phyloP scores from a whole-genome alignment of 345 rosid genomes.

The Anastatica hierochuntica region DNA sequence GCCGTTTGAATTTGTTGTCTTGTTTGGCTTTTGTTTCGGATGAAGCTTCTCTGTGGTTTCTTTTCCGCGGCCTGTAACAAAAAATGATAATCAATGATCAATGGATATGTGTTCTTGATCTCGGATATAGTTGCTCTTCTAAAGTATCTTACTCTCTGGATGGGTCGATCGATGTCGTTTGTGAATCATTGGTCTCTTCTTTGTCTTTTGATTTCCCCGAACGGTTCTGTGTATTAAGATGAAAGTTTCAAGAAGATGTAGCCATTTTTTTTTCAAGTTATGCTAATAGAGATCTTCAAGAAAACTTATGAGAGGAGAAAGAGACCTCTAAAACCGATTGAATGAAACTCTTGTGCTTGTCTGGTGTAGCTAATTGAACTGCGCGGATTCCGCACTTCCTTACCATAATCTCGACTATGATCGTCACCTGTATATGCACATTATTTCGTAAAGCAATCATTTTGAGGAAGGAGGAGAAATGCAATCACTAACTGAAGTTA shows the following conservation, averaged over 20 bases:
- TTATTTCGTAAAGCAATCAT: neutral
- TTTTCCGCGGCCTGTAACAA: conserved; percentile 15
- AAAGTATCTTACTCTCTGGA: conserved; percentile 22
- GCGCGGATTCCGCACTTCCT: conserved; percentile 80
- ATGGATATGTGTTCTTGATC: neutral
- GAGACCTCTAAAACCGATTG: conserved; percentile 67
- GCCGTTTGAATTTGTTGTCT: conserved; percentile 1
- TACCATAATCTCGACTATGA: conserved; percentile 73
- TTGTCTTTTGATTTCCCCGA: conserved; percentile 42
- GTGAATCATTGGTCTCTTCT: conserved; percentile 28
- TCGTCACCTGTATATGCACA: conserved; percentile 46
- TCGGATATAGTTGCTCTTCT: no score
- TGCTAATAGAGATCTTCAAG: neutral
- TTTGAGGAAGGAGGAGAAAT: conserved; percentile 6
- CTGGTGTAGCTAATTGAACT: conserved; percentile 54
- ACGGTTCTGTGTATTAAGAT: conserved; percentile 53
- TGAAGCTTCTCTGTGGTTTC: conserved; percentile 19
- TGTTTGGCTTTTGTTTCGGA: conserved; percentile 13
- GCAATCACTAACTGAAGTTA: neutral
- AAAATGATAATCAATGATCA: neutral
- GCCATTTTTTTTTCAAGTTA: neutral
- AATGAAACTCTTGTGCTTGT: conserved; percentile 60
- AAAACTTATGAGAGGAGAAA: neutral
- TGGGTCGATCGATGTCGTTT: conserved; percentile 4
- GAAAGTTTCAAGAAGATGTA: neutral